Evolutionary conservation across 2,329 filamentous ascomycete species (phyloP), one percentile per base, ranked within the genome.

Genomic region (Orbilia quercus): DNA sequence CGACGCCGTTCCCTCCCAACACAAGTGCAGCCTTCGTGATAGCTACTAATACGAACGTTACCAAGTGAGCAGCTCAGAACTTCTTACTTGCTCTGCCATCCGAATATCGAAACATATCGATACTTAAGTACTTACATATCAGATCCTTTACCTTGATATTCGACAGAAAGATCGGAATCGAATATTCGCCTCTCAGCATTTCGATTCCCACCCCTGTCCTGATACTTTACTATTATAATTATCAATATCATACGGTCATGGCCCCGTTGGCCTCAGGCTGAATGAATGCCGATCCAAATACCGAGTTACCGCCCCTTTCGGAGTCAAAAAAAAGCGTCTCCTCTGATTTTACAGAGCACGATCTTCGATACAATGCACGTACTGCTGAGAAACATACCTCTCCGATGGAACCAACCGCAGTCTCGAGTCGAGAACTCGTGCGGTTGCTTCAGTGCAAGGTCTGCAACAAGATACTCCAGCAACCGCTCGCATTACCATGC

Each of bases 401-500:
- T 44, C 2, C 12, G 1, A 22, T 22, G 2, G n/a, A 16, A 25
- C 22, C 45, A 7, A 31, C n/a, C 4, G 22, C 50, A n/a, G 31
- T 25, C 16, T 28, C 34, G 4, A 28, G 16, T 16, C 84, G 90
- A 75, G 82, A 86, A 66, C 83, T 92, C 62, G 84, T 96, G 74
- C 88, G 89, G 45, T 82, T 95, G 42, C 84, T 95, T 59, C 91
- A 96, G 81, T 97, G 93, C 79, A 85, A 85, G 9, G 82, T 85
- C 75, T 96, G 93, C 80, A 91, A 89, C 2, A 83, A 82, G 45
- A 89, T 90, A 0, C 82, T 95, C 28, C 83, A 82, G 48, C 84
- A 87, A 7, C 91, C 92, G 3, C 84, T 92, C 65, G 90, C 90
- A 0, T 82, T 96, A 2, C 92, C 92, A 3, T 97, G 93, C 79